phyloP scores from a whole-genome alignment of 2,329 filamentous ascomycete genomes.

The Davidsoniella eucalypti region DNA sequence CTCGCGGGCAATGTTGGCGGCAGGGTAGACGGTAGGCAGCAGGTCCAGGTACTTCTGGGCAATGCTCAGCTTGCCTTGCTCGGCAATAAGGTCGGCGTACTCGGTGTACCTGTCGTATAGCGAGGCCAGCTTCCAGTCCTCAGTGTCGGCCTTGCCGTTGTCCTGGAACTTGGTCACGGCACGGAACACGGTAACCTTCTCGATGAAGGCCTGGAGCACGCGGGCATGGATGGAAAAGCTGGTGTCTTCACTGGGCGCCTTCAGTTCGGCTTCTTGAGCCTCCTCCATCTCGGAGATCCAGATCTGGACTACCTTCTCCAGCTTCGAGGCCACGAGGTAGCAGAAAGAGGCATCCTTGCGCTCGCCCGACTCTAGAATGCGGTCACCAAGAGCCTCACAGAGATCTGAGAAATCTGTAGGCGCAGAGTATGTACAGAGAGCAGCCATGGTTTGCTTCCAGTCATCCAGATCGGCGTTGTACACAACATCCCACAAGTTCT shows the following conservation, averaged over 20 bases:
- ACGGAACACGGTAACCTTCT: conserved; percentile 95
- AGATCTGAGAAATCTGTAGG: conserved; percentile 84
- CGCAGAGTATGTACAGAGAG: conserved; percentile 87
- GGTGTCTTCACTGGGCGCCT: conserved; percentile 54
- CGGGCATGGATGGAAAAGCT: conserved; percentile 84
- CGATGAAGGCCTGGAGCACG: conserved; percentile 81
- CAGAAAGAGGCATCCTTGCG: conserved; percentile 93
- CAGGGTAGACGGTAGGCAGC: conserved; percentile 65
- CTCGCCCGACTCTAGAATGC: conserved; percentile 60
- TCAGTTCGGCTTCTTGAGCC: conserved; percentile 57
- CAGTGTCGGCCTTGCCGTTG: conserved; percentile 48
- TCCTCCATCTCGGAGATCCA: conserved; percentile 86
- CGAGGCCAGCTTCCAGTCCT: conserved; percentile 74
- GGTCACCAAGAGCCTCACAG: conserved; percentile 85
- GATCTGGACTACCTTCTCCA: conserved; percentile 91
- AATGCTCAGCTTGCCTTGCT: conserved; percentile 70
- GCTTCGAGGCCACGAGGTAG: conserved; percentile 84
- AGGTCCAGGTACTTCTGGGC: conserved; percentile 87
- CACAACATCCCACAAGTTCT: conserved; percentile 96
- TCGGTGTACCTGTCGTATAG: conserved; percentile 93
- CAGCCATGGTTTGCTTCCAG: conserved; percentile 96
- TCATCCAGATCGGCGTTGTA: conserved; percentile 84
- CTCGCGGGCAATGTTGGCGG: conserved; percentile 72
- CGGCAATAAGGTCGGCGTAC: conserved; percentile 87
- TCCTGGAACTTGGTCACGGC: conserved; percentile 87